A percentile compares a stretch with the other conserved stretches of the same genome.
These are phyloP conservation scores for Aureobasidium lini DNA, from an alignment of 2,329 filamentous ascomycete genomes.

Conservation along the genomic window DNA sequence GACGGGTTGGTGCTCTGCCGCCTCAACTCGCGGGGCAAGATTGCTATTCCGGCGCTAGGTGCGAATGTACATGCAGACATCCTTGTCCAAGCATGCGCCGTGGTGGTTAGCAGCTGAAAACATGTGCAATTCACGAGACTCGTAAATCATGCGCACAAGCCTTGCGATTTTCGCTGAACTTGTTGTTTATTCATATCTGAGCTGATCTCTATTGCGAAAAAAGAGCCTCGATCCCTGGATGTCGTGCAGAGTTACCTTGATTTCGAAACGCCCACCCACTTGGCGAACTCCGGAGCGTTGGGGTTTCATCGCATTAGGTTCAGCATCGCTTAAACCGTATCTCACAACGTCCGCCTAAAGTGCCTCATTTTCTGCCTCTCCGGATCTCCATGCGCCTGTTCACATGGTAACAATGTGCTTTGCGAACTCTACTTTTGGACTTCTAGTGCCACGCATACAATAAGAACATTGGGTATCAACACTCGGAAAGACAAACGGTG, in stretches of 20 bases:
- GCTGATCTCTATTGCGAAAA: background rate
- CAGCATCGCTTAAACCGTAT: constrained; percentile 1
- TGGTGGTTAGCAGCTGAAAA: background rate
- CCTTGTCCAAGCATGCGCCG: background rate
- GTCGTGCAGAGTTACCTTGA: background rate
- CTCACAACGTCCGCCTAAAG: constrained; percentile 3
- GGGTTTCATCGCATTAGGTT: background rate
- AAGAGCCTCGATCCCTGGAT: background rate
- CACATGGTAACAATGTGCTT: background rate
- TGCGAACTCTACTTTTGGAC: background rate
- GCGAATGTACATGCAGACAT: constrained; percentile 3
- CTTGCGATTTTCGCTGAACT: background rate
- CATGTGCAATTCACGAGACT: background rate
- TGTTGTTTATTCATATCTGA: background rate
- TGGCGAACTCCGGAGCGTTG: background rate
- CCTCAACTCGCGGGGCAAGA: background rate
- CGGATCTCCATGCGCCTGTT: background rate
- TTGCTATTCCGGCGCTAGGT: background rate
- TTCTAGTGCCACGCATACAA: too few species aligned
- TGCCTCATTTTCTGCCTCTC: background rate
- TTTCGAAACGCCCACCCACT: background rate
- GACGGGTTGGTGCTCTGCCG: constrained; percentile 9
- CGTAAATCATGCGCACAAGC: background rate
- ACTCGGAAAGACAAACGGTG: background rate
- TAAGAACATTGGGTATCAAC: background rate